phyloP scores from a whole-genome alignment of 2,329 filamentous ascomycete species.

The Botryotinia globosa region DNA sequence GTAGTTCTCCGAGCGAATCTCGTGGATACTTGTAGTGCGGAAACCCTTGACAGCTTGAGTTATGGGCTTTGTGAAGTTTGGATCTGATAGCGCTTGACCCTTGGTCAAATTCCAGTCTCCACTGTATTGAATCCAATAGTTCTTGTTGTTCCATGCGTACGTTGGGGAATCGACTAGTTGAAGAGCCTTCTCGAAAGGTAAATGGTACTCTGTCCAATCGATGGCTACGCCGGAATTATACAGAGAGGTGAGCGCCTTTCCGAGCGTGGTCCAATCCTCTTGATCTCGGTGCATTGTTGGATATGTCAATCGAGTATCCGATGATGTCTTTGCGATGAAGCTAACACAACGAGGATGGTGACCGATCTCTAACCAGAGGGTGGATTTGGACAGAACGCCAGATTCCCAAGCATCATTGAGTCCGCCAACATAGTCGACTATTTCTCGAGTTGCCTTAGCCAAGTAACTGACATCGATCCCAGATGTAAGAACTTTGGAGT shows the following conservation, averaged over 20 bases:
- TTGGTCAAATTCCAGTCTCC: conserved; percentile 52
- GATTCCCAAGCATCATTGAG: conserved; percentile 55
- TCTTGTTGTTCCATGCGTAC: conserved; percentile 66
- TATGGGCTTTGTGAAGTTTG: conserved; percentile 49
- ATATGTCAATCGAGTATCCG: not conserved
- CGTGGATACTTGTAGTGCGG: not conserved
- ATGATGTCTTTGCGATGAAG: not conserved
- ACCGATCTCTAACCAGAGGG: conserved; percentile 1
- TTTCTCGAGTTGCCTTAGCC: conserved; percentile 60
- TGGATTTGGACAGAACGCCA: conserved; percentile 56
- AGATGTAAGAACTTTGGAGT: conserved; percentile 28
- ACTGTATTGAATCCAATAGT: conserved; percentile 59
- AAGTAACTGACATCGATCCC: conserved; percentile 60
- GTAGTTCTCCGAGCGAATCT: not conserved
- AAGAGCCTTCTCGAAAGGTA: not conserved
- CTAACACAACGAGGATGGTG: conserved; percentile 2
- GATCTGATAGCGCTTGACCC: conserved; percentile 45
- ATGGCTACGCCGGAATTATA: conserved; percentile 11
- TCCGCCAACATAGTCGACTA: conserved; percentile 59
- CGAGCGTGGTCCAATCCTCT: conserved; percentile 3
- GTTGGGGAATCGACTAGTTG: conserved; percentile 45
- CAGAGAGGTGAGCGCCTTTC: not conserved
- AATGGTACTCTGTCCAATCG: conserved; percentile 15
- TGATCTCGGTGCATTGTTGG: conserved; percentile 39
- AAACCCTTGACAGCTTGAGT: not conserved